These are phyloP conservation scores for Boletus holoroseus DNA, from an alignment of 1,284 basidiomycete genomes.

Conservation along the genomic window DNA sequence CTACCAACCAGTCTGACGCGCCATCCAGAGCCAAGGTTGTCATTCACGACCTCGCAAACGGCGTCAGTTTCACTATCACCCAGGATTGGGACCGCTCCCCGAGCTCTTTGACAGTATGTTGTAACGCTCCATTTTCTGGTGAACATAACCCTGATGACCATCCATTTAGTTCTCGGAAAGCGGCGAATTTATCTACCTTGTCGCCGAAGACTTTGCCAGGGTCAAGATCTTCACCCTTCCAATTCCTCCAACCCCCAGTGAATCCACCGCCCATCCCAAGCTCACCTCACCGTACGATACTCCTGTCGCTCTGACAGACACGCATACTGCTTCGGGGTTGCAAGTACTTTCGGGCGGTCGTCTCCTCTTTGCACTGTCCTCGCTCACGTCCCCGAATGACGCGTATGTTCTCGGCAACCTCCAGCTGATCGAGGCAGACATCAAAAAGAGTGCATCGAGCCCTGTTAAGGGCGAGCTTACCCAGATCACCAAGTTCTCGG, in stretches of 20 bases:
- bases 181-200: slow-evolving; percentile 64
- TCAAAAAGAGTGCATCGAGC: slow-evolving; percentile 30
- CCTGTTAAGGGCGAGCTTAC: slow-evolving; percentile 37
- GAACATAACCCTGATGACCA: background rate
- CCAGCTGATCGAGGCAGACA: slow-evolving; percentile 36
- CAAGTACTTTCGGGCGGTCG: slow-evolving; percentile 55
- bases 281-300: slow-evolving; percentile 44
- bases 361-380: slow-evolving; percentile 63
- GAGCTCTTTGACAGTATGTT: slow-evolving; percentile 30
- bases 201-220: slow-evolving; percentile 70
- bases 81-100: slow-evolving; percentile 82
- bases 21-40: slow-evolving; percentile 61
- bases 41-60: slow-evolving; percentile 65
- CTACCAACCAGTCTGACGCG: background rate
- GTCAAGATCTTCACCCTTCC: slow-evolving; percentile 69
- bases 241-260: slow-evolving; percentile 54
- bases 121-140: background rate
- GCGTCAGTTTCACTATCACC: slow-evolving; percentile 66
- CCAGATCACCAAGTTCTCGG: slow-evolving; percentile 60
- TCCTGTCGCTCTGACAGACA: slow-evolving; percentile 56
- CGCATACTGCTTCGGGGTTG: slow-evolving; percentile 53
- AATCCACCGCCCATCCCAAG: slow-evolving; percentile 46
- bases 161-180: slow-evolving; percentile 63
- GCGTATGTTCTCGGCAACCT: slow-evolving; percentile 57
- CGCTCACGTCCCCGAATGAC: slow-evolving; percentile 69